Conservation (phyloP, 1,284 basidiomycete species). For the Phlebopus sp. region DNA sequence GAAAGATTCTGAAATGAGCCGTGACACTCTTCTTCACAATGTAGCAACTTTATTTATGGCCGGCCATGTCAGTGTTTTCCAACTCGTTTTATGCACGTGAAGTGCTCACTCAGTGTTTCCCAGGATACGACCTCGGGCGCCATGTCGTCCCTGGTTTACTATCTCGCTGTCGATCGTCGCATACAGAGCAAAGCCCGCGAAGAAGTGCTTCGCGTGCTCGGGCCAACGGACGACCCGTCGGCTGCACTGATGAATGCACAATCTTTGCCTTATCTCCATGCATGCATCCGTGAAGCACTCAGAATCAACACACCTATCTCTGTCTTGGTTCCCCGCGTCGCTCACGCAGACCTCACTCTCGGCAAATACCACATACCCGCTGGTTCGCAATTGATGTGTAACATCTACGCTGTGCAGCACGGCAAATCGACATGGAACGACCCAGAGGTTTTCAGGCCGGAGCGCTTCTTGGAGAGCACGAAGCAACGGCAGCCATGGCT, state of each 20-base stretch:
- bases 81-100: not conserved
- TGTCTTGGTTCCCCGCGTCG: slow-evolving; percentile 28
- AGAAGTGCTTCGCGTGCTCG: slow-evolving; percentile 23
- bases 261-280: slow-evolving; percentile 26
- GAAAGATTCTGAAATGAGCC: slow-evolving; percentile 27
- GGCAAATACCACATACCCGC: slow-evolving; percentile 10
- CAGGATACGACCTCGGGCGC: slow-evolving; percentile 36
- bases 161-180: slow-evolving; percentile 30
- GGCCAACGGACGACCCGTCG: slow-evolving; percentile 23
- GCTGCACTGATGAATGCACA: slow-evolving; percentile 20
- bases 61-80: no score
- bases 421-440: no score
- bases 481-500: no score
- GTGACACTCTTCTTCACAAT: slow-evolving; percentile 32
- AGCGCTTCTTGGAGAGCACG: no score
- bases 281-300: slow-evolving; percentile 35
- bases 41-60: slow-evolving; percentile 33
- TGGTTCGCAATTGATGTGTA: no score
- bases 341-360: slow-evolving; percentile 16
- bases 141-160: slow-evolving; percentile 31
- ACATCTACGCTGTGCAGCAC: no score
- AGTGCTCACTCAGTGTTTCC: not conserved
- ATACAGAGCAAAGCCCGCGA: slow-evolving; percentile 27
- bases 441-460: no score
- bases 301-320: slow-evolving; percentile 34